Conservation (phyloP, 164 flowering plant species). For the Umbellularia californica region DNA sequence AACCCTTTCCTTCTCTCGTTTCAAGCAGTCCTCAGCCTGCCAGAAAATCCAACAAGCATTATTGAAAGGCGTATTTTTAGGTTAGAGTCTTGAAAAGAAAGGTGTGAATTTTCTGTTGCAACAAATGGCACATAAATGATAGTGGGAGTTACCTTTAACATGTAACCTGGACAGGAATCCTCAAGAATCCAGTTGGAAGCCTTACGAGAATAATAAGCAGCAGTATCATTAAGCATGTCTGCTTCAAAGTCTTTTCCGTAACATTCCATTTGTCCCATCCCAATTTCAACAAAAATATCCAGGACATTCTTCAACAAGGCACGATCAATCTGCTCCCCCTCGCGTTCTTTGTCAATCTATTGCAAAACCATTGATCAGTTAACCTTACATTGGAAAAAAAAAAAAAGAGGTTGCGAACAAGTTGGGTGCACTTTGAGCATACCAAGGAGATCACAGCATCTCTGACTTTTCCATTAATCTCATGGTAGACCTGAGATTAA, state of each 20-base stretch:
- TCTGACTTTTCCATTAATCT: conserved; percentile 17
- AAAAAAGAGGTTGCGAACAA: neutral
- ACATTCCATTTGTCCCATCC: conserved; percentile 68
- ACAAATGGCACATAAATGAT: neutral
- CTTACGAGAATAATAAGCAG: conserved; percentile 74
- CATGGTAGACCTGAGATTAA: conserved; percentile 11
- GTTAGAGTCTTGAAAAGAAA: neutral
- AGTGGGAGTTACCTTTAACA: conserved; percentile 51
- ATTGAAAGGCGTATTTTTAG: neutral
- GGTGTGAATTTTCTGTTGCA: neutral
- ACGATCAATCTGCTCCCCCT: conserved; percentile 70
- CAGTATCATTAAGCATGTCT: conserved; percentile 57
- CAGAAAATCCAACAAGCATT: conserved; percentile 7
- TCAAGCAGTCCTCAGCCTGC: conserved; percentile 87
- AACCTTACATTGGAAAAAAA: neutral
- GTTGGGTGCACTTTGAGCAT: neutral
- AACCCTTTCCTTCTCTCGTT: conserved; percentile 79
- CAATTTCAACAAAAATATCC: conserved; percentile 78
- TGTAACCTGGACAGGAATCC: conserved; percentile 87
- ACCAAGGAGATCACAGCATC: conserved; percentile 23
- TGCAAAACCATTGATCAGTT: neutral
- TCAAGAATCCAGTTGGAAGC: conserved; percentile 79
- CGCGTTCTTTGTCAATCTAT: conserved; percentile 24
- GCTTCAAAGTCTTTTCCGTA: conserved; percentile 71
- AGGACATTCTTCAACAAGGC: conserved; percentile 71